Evolutionary conservation across 2,329 filamentous ascomycete genomes (phyloP).

Genomic region (Fusarium buxicola): DNA sequence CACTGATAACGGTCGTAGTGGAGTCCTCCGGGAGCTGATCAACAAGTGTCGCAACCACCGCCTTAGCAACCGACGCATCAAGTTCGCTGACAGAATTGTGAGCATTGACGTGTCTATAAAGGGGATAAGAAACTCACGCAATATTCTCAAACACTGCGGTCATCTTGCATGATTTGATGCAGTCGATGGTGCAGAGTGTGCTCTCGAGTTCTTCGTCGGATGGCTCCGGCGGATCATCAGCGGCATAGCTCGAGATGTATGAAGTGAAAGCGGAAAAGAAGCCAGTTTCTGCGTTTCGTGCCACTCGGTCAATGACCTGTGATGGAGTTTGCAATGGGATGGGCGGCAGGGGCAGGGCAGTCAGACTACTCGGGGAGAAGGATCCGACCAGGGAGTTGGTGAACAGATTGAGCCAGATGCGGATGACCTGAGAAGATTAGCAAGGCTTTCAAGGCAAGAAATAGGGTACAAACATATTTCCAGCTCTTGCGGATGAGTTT

Average conservation of each 20-base stretch:
- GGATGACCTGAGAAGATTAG: slow-evolving; percentile 72
- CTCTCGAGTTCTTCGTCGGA: slow-evolving; percentile 98
- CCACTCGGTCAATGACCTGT: slow-evolving; percentile 89
- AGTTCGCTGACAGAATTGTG: slow-evolving; percentile 50
- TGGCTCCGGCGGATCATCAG: slow-evolving; percentile 96
- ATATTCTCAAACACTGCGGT: slow-evolving; percentile 86
- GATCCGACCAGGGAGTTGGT: slow-evolving; percentile 92
- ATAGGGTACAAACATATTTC: slow-evolving; percentile 73
- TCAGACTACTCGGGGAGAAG: slow-evolving; percentile 74
- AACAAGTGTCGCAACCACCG: slow-evolving; percentile 75
- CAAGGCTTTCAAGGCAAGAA: neutral
- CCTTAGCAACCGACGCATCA: slow-evolving; percentile 46
- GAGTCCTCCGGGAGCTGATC: slow-evolving; percentile 88
- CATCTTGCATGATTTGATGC: slow-evolving; percentile 89
- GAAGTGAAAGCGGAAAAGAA: slow-evolving; percentile 95
- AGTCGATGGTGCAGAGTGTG: slow-evolving; percentile 93
- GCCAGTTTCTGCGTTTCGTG: slow-evolving; percentile 81
- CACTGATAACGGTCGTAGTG: slow-evolving; percentile 81
- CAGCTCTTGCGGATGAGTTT: slow-evolving; percentile 79
- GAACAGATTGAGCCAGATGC: slow-evolving; percentile 95
- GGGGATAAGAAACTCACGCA: slow-evolving; percentile 63
- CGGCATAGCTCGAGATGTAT: slow-evolving; percentile 98
- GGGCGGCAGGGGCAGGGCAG: slow-evolving; percentile 76
- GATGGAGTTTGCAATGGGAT: slow-evolving; percentile 93
- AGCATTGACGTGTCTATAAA: neutral